phyloP scores from a whole-genome alignment of 495 filamentous ascomycete genomes.

The Penicillium malachiteum region DNA sequence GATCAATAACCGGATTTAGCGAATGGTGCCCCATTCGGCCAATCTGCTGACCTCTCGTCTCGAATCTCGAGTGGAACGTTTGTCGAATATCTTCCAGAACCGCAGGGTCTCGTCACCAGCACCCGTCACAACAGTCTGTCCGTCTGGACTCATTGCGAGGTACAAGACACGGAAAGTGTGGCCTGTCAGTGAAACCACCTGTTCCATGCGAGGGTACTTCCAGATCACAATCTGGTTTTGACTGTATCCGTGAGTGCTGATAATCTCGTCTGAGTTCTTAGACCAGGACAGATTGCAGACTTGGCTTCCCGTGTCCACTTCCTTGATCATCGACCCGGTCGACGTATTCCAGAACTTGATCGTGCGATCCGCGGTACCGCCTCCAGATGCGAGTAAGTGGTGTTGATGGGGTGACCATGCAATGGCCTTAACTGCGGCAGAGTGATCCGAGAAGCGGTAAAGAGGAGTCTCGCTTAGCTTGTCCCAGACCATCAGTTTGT shows the following conservation, averaged over 20 bases:
- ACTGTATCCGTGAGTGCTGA: slow-evolving; percentile 94
- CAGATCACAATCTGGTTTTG: slow-evolving; percentile 98
- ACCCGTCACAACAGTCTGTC: slow-evolving; percentile 88
- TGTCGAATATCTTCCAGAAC: slow-evolving; percentile 95
- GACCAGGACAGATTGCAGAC: slow-evolving; percentile 97
- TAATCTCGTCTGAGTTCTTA: slow-evolving; percentile 94
- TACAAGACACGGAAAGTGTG: slow-evolving; percentile 97
- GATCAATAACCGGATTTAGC: neutral
- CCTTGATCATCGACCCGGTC: slow-evolving; percentile 70
- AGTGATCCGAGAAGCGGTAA: slow-evolving; percentile 90
- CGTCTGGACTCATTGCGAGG: slow-evolving; percentile 95
- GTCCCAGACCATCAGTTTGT: slow-evolving; percentile 98
- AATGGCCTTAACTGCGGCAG: slow-evolving; percentile 94
- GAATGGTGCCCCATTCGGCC: slow-evolving; percentile 45
- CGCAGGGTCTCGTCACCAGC: slow-evolving; percentile 94
- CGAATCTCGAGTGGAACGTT: slow-evolving; percentile 53
- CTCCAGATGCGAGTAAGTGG: slow-evolving; percentile 89
- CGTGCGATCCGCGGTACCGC: slow-evolving; percentile 89
- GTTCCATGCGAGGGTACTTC: slow-evolving; percentile 98
- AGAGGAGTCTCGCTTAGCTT: slow-evolving; percentile 81
- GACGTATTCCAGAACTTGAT: slow-evolving; percentile 98
- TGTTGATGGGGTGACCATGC: slow-evolving; percentile 98
- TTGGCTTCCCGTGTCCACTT: slow-evolving; percentile 92
- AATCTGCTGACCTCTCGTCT: slow-evolving; percentile 56
- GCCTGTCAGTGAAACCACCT: slow-evolving; percentile 89